Evolutionary conservation across 345 rosid species (phyloP).

Genomic region (Melastoma malabathricum): DNA sequence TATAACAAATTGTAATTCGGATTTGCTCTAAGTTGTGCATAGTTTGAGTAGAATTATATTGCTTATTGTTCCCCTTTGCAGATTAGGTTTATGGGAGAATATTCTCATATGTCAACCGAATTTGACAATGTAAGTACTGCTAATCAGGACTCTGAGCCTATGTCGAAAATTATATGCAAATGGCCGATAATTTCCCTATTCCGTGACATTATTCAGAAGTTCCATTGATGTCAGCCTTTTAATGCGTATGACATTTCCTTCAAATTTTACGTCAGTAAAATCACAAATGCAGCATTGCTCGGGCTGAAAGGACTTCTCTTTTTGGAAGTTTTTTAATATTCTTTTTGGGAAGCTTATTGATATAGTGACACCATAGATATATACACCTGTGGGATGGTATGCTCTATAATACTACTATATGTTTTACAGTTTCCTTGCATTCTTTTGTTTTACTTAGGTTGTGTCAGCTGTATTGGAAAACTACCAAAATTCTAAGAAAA

Average conservation of each 20-base stretch:
- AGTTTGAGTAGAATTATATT: neutral
- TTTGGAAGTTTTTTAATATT: no score
- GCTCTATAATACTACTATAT: neutral
- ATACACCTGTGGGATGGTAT: no score
- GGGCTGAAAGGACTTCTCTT: no score
- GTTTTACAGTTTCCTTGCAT: neutral
- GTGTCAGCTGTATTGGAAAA: constrained; percentile 85
- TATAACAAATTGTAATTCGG: neutral
- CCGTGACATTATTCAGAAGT: no score
- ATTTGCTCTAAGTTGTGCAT: neutral
- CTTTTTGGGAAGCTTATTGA: no score
- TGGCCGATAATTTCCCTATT: no score
- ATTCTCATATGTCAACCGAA: constrained; percentile 58
- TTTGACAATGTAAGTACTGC: constrained; percentile 50
- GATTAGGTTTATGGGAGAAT: constrained; percentile 68
- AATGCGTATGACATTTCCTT: no score
- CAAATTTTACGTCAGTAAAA: no score
- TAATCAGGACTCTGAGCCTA: neutral
- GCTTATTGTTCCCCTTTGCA: constrained; percentile 19
- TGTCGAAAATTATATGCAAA: neutral
- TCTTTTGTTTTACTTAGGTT: constrained; percentile 31
- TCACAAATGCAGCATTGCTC: no score
- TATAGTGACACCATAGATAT: no score
- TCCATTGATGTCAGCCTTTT: no score
- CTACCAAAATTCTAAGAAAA: constrained; percentile 32